A percentile compares a stretch with the other conserved stretches of the same genome.
Evolutionary conservation across 2,329 filamentous ascomycete species (phyloP).

Genomic region (Colletotrichum lupini): DNA sequence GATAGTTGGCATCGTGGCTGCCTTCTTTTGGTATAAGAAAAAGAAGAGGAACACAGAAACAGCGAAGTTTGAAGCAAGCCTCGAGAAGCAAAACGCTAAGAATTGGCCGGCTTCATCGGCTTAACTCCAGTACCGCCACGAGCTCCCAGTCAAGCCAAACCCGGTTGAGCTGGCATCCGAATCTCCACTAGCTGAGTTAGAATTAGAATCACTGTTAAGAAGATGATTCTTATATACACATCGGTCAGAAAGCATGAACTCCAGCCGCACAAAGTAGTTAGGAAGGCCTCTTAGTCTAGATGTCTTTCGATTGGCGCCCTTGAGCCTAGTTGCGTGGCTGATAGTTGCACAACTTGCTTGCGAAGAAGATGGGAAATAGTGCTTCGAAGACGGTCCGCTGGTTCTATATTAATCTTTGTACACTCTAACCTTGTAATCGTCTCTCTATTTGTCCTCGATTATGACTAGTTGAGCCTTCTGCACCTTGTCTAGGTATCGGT

Average conservation of each 20-base stretch:
- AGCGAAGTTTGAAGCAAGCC: not conserved
- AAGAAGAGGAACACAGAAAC: not conserved
- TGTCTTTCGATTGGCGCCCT: too few species aligned
- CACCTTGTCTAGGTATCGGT: slow-evolving; percentile 50
- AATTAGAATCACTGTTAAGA: not conserved
- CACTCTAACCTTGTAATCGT: not conserved
- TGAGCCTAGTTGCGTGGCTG: too few species aligned
- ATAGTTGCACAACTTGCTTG: too few species aligned
- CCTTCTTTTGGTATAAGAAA: not conserved
- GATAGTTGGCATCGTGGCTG: not conserved
- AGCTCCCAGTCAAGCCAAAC: not conserved
- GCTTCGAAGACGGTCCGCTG: not conserved
- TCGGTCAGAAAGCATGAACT: too few species aligned
- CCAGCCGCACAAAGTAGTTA: too few species aligned
- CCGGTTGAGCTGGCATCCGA: not conserved
- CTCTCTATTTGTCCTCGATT: slow-evolving; percentile 53
- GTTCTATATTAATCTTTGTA: not conserved
- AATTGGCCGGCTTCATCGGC: not conserved
- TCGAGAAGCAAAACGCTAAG: not conserved
- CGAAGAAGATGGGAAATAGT: too few species aligned
- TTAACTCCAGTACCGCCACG: not conserved
- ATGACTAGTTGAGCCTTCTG: slow-evolving; percentile 53
- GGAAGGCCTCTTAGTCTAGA: too few species aligned
- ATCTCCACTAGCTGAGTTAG: not conserved
- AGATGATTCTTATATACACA: not conserved